Evolutionary conservation across 768 basidiomycete genomes (phyloP).

Genomic region (Mycena floridula): DNA sequence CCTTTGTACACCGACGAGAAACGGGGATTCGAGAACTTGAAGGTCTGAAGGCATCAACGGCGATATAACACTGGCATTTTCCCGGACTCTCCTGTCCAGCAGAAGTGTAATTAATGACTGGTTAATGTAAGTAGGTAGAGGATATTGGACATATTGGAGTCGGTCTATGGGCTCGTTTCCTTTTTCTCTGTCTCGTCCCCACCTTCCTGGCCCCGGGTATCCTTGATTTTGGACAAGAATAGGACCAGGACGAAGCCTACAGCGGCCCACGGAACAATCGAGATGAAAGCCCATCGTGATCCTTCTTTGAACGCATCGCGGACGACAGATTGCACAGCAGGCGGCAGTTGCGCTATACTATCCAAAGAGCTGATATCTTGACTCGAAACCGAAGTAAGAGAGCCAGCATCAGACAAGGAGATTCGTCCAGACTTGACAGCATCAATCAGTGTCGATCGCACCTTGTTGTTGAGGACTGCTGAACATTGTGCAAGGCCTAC

Average conservation of each 20-base stretch:
- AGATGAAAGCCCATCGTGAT: constrained; percentile 37
- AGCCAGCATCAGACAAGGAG: constrained; percentile 17
- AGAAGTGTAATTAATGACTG: too few relatives aligned
- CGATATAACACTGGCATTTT: too few relatives aligned
- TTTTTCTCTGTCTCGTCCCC: too few relatives aligned
- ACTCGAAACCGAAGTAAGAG: constrained; percentile 17
- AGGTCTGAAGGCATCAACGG: constrained; percentile 2
- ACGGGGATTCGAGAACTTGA: constrained; percentile 5
- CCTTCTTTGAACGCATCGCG: constrained; percentile 35
- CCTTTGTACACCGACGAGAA: constrained; percentile 38
- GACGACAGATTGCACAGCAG: constrained; percentile 25
- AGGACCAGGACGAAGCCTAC: constrained; percentile 27
- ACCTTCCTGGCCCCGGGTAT: too few relatives aligned
- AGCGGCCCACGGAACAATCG: constrained; percentile 41
- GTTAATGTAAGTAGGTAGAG: too few relatives aligned
- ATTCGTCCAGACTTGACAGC: constrained; percentile 21
- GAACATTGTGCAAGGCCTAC: constrained; percentile 48
- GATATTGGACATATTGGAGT: too few relatives aligned
- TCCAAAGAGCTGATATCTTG: constrained; percentile 25
- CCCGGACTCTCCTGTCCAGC: too few relatives aligned
- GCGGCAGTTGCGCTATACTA: constrained; percentile 30
- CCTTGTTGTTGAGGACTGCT: constrained; percentile 40
- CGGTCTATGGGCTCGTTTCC: too few relatives aligned
- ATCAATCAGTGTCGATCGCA: constrained; percentile 24
- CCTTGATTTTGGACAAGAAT: constrained; percentile 35